Conservation (phyloP, 495 filamentous ascomycete genomes). For the Astrothelium macrocarpum region DNA sequence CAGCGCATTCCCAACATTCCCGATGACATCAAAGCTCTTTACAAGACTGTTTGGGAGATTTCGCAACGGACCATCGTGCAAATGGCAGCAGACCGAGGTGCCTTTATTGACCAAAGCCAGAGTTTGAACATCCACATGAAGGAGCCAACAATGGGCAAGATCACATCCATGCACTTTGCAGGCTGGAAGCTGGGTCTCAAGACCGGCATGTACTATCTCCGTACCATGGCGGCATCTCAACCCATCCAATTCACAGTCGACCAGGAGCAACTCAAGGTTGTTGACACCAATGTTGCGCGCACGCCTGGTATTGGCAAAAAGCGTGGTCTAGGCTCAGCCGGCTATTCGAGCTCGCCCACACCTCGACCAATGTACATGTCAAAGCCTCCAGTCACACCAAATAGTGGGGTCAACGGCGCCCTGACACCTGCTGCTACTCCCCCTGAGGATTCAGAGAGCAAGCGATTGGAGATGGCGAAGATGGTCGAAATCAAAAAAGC, state of each 20-base stretch:
- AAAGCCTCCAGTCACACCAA: constrained; percentile 37
- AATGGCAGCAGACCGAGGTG: constrained; percentile 97
- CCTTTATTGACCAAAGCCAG: constrained; percentile 97
- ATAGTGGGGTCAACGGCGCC: constrained; percentile 38
- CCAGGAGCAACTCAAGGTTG: constrained; percentile 86
- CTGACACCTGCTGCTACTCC: constrained; percentile 53
- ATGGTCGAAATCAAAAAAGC: neutral
- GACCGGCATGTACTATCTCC: constrained; percentile 99
- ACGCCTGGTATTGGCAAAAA: constrained; percentile 52
- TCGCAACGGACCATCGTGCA: constrained; percentile 91
- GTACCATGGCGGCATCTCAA: constrained; percentile 90
- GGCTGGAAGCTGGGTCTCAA: constrained; percentile 98
- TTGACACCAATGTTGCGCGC: constrained; percentile 71
- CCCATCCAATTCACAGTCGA: constrained; percentile 99
- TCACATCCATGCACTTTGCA: constrained; percentile 98
- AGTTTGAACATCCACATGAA: constrained; percentile 99
- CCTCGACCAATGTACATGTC: constrained; percentile 49
- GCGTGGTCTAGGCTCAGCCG: constrained; percentile 42
- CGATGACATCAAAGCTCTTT: constrained; percentile 87
- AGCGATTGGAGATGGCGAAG: constrained; percentile 24
- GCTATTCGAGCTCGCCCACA: constrained; percentile 31
- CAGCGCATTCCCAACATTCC: constrained; percentile 96
- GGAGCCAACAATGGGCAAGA: constrained; percentile 98
- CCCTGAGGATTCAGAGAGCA: constrained; percentile 38
- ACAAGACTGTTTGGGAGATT: constrained; percentile 99